These are phyloP conservation scores for Stentor roeselii DNA, from an alignment of 73 alveolate genomes.

Conservation along the genomic window DNA sequence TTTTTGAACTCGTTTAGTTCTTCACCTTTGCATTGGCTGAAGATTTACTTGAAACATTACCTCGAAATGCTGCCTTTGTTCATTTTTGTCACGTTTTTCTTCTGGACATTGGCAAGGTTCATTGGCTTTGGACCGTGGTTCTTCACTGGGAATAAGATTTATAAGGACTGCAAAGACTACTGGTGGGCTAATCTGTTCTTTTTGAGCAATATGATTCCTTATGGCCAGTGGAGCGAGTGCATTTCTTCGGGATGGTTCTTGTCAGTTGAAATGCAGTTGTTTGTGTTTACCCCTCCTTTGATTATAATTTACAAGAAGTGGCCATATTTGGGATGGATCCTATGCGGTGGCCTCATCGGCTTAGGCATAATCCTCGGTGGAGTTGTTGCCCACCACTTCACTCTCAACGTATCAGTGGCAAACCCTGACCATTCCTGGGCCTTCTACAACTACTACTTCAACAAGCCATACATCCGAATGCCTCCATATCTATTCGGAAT, in stretches of 20 bases:
- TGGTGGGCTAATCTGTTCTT: conserved; percentile 22
- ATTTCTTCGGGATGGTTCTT: background rate
- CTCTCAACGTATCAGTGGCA: background rate
- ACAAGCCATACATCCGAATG: conserved; percentile 10
- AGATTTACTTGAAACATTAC: background rate
- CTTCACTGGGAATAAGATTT: background rate
- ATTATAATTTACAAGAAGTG: background rate
- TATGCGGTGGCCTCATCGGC: background rate
- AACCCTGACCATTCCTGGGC: background rate
- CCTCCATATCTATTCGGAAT: background rate
- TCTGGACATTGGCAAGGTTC: background rate
- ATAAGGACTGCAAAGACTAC: conserved; percentile 15
- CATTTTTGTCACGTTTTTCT: background rate
- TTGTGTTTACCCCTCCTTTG: background rate
- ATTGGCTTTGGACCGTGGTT: conserved; percentile 15
- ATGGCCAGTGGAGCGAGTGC: background rate
- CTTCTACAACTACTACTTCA: background rate
- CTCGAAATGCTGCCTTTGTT: background rate
- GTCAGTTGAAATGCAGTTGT: conserved; percentile 14
- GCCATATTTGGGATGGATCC: background rate
- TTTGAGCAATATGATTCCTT: background rate
- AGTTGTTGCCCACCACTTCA: conserved; percentile 20
- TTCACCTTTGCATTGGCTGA: conserved; percentile 8
- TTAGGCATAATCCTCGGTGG: background rate
- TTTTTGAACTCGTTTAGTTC: background rate